Evolutionary conservation across 805 yeast species (phyloP), one percentile per base, ranked within the genome.

Genomic region (Wickerhamomyces ciferrii): DNA sequence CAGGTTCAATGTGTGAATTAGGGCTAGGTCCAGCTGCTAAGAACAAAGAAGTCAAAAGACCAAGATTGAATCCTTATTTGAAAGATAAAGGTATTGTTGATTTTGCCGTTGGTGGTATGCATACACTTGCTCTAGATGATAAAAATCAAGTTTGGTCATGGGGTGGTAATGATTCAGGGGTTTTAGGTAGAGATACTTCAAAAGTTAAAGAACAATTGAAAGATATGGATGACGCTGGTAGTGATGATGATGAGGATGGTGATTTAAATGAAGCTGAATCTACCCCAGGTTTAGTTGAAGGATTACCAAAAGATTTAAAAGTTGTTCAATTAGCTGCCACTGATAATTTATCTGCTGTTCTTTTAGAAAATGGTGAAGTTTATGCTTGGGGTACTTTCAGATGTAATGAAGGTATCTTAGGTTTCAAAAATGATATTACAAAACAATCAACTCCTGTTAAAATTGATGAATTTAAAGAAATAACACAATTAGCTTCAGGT

Each of bases 301-400:
- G 76, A 2, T 70, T 87, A 47, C 87, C 95, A 38, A 67, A 59
- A 20, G 76, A 73, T 42, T 61, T 69, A 17, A 78, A 75, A 45
- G 80, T 92, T 43, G 87, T 87, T 20, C 94, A 85, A 61, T 64
- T 92, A 36, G 90, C 89, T 15, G 97, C 98, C 4, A 86, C 97
- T 10, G 99, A 94, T 63, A 92, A 90, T 59, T 69, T 92, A 49
- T 86, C 96, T 37, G 91, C 92, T 17, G 88, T 82, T 2, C 67
- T 94, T 48, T 77, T 83, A 36, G 84, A 79, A 41, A 82, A 80
- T 45, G 98, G 99, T 34, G 88, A 86, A 36, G 90, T 95, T 10
- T 94, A 83, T 65, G 95, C 97, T 0, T 94, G 99, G 98, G 99
- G 99, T 35, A 87, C 97, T 19, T 94, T 94, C 70, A 84, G 94